Evolutionary conservation across 2,329 filamentous ascomycete genomes (phyloP), one percentile per base, ranked within the genome.

Genomic region (Fusarium sp.): DNA sequence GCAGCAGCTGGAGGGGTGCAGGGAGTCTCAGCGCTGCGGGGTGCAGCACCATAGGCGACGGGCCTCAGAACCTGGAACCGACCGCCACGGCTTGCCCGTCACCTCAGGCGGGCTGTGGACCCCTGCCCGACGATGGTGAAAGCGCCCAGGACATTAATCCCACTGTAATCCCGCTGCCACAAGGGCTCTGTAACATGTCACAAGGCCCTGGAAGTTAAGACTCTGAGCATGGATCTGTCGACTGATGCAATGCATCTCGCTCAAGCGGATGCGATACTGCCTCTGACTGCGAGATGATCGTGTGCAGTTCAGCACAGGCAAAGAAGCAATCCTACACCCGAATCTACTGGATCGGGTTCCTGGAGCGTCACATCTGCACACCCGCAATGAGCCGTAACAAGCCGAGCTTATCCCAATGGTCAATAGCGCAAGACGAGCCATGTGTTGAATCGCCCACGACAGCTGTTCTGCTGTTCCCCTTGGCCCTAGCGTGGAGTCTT

Each of bases 1-100:
- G 14, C 25, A 60, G 54, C 61, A 63, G 69, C 69, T 72, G 67
- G 69, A 72, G 69, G 69, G 69, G 69, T 72, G 64, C 38, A 51
- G 23, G 64, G 27, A 46, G 23, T 59, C 64, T 60, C 49, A 38
- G 25, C 3, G 29, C n/a, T 68, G 69, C 67, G 67, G 69, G 69
- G 67, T 72, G 64, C 64, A 53, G 38, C 44, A 29, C 62, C 14
- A 23, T 42, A 23, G 40, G 40, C 40, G 40, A 42, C 18, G 40
- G 50, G 16, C 36, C 14, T 34, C 33, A n/a, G 33, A 34, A 34
- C 29, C 29, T 34, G 33, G 33, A 9, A 36, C 33, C 34, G 29
- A 33, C 44, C 31, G 29, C 27, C 40, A 44, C 11, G 51, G 51
- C 13, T 54, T 54, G 23, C 23, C 33, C 23, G 7, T 16, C 14